Base-by-base conservation (phyloP, 139 green algal species). In the Axilococcus clingmanii region DNA sequence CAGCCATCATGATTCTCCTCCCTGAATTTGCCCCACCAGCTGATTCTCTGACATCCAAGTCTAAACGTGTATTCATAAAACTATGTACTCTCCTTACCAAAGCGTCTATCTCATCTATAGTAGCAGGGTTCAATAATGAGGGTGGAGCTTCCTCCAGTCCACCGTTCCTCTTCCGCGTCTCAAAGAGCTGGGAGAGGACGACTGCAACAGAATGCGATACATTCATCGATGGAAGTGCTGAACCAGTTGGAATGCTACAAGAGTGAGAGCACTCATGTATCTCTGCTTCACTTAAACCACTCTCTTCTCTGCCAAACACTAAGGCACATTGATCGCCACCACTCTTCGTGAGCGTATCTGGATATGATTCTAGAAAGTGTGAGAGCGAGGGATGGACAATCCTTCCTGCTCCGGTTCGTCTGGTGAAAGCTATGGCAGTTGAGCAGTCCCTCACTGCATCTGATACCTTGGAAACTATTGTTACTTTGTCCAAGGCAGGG, bases 241-340 rank as follows among this genome's bases (percentile, higher is more conserved):
- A 16, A 50, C 27, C 30, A 5, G 65, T 83, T 15, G 80, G 80
- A 20, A 90, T 85, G 43, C 64, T 59, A 55, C 81, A 86, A 4
- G 72, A 68, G 32, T 90, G 75, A 28, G 41, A 64, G 55, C 81
- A 86, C 32, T 77, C 59, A 42, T 57, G 41, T 58, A 89, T 58
- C 66, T 90, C 81, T 38, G 69, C 69, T n/a, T 71, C 67, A 25
- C 66, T 72, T 20, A 89, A 54, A 9, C 80, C 77, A 19, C 55
- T 73, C 34, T 89, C 80, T 66, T 90, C 81, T 2, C 81, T 62
- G 0, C 81, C 81, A 75, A 89, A 90, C 52, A 90, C 81, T 7
- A 89, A 63, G 1, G 77, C 74, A 2, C 69, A 69, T 1, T 45
- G 5, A 14, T 27, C 35, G 12, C 25, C 33, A 15, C 51, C 48